Evolutionary conservation across 352 stramenopile species (phyloP).

Genomic region (Phytophthora foliorum): DNA sequence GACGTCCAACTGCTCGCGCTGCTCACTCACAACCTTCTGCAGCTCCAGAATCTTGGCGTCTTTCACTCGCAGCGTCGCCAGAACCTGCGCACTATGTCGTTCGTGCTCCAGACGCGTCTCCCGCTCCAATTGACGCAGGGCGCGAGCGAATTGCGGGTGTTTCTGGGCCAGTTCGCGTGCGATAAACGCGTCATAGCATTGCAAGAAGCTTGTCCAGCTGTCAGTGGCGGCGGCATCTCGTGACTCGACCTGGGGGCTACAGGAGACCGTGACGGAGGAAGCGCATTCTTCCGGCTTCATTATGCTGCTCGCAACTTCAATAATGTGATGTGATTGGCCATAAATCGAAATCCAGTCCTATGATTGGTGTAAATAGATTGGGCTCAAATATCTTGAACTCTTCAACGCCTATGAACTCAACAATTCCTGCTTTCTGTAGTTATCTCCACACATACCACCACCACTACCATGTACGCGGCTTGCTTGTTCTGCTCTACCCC

Average conservation of each 20-base stretch:
- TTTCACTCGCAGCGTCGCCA: conserved; percentile 34
- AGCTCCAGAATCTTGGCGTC: conserved; percentile 29
- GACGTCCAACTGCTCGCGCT: conserved; percentile 39
- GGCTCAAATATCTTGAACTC: too few relatives aligned
- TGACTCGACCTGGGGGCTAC: neutral
- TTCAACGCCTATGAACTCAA: conserved; percentile 14
- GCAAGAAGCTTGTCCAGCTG: conserved; percentile 33
- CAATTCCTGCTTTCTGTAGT: conserved; percentile 31
- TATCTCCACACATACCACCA: conserved; percentile 35
- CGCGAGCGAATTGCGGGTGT: conserved; percentile 31
- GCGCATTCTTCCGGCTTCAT: neutral
- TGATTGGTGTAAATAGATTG: conserved; percentile 16
- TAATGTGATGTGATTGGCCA: conserved; percentile 8
- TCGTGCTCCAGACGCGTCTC: conserved; percentile 34
- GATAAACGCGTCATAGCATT: conserved; percentile 32
- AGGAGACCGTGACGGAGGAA: neutral
- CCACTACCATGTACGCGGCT: conserved; percentile 29
- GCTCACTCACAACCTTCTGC: conserved; percentile 26
- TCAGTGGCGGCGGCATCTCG: neutral
- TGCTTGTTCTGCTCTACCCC: conserved; percentile 27
- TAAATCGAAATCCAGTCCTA: conserved; percentile 1
- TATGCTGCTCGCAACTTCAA: conserved; percentile 32
- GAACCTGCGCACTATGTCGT: conserved; percentile 33
- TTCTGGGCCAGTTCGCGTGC: conserved; percentile 23
- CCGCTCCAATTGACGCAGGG: conserved; percentile 28